Conservation (phyloP, 2,329 filamentous ascomycete genomes). For the Aspergillus carbonarius region DNA sequence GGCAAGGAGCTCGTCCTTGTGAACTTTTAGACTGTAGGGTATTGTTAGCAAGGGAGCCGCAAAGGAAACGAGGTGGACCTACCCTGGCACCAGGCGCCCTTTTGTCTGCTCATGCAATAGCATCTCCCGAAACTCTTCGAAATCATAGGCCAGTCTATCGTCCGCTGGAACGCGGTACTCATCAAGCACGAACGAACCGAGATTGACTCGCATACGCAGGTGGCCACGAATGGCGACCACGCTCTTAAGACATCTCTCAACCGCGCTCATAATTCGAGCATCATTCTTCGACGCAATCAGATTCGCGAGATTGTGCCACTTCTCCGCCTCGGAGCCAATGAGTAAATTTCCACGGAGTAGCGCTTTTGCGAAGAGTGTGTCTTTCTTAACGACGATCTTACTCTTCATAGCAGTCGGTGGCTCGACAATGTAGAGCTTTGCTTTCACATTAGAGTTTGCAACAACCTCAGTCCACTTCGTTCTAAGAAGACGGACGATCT, state of each 20-base stretch:
- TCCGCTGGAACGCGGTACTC: constrained; percentile 33
- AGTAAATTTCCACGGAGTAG: constrained; percentile 21
- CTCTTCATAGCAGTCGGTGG: constrained; percentile 25
- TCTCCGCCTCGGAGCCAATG: constrained; percentile 15
- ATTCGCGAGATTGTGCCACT: constrained; percentile 23
- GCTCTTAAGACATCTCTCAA: constrained; percentile 33
- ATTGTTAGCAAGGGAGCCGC: background rate
- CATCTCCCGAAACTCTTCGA: constrained; percentile 45
- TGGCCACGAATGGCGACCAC: constrained; percentile 35
- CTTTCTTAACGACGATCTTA: constrained; percentile 28
- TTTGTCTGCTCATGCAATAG: constrained; percentile 36
- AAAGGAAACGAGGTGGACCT: constrained; percentile 14
- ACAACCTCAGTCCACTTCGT: constrained; percentile 30
- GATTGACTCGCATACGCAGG: constrained; percentile 43
- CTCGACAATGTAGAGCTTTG: constrained; percentile 37
- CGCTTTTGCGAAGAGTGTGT: constrained; percentile 18
- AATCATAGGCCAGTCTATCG: constrained; percentile 26
- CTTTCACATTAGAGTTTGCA: constrained; percentile 28
- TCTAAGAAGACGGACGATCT: constrained; percentile 33
- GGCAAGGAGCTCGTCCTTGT: constrained; percentile 27
- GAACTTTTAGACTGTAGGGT: constrained; percentile 25
- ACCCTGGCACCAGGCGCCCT: constrained; percentile 41
- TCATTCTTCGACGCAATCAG: constrained; percentile 32
- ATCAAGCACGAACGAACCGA: constrained; percentile 43
- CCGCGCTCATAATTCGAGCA: constrained; percentile 27